These are phyloP conservation scores for Selaginella moellendorffii DNA, from an alignment of 75 land plant species.

Conservation along the genomic window DNA sequence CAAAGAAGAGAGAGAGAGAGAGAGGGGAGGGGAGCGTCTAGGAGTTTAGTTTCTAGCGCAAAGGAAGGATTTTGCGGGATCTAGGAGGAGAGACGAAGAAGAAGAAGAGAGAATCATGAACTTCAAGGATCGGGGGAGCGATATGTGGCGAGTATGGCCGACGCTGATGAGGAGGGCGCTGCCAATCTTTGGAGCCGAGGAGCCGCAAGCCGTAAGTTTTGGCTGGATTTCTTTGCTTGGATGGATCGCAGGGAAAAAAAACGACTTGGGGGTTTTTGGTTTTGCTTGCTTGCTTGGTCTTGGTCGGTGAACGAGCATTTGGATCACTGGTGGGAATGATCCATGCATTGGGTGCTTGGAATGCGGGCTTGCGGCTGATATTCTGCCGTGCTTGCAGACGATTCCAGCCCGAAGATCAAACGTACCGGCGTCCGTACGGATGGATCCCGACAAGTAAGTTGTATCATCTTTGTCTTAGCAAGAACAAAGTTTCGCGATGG, in stretches of 20 bases:
- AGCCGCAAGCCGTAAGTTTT: neutral
- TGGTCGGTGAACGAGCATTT: no score
- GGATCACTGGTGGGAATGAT: neutral
- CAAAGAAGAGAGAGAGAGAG: no score
- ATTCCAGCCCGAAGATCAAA: neutral
- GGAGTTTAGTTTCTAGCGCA: no score
- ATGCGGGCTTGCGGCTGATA: neutral
- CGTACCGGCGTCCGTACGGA: neutral
- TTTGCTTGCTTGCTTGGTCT: no score
- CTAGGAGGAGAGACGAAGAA: no score
- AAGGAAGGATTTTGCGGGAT: no score
- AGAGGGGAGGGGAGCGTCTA: no score
- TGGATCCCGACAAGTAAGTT: neutral
- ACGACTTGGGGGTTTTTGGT: no score
- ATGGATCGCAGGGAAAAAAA: no score
- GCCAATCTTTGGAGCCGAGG: neutral
- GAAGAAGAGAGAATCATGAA: neutral
- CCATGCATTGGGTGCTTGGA: neutral
- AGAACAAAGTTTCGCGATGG: no score
- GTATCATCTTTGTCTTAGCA: no score
- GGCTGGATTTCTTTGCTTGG: no score
- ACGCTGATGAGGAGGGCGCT: neutral
- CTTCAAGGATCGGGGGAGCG: neutral
- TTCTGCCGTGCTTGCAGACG: neutral
- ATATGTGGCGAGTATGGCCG: neutral